Evolutionary conservation across 1,284 basidiomycete genomes (phyloP), one percentile per base, ranked within the genome.

Genomic region (Apiotrichum veenhuisii): DNA sequence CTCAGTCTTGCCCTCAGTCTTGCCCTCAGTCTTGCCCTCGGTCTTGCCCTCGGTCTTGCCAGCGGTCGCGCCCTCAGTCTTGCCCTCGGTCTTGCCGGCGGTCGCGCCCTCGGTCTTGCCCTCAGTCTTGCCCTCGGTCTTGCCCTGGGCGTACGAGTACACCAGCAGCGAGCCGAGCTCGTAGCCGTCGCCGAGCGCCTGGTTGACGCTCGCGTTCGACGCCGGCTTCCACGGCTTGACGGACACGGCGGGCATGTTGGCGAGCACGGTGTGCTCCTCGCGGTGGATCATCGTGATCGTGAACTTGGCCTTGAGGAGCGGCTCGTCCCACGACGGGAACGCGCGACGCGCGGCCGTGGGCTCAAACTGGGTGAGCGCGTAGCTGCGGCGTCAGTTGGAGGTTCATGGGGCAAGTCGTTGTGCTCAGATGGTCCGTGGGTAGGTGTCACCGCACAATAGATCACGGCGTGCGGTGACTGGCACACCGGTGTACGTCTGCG

Each of bases 241-340:
- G 23, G 83, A 85, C 51, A 80, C 70, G 9, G 81, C 83, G 44
- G 87, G 82, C 91, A 95, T 96, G 80, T 98, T 98, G 79, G 87
- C 69, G 42, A 80, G 77, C 67, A 86, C 84, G 0, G 87, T 88
- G 67, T 84, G 81, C n/a, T 79, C 80, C 18, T 72, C 72, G 60
- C 87, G 86, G 34, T 91, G 91, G 64, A 98, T 84, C 81, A 97
- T 82, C 17, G 87, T 87, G 66, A 97, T 80, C 33, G 56, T 81
- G 75, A 89, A 96, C 3, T 87, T 92, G 8, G 93, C 88, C 77
- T 98, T 98, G 69, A 96, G 82, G 23, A 85, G 82, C 25, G 95
- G 95, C 74, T 98, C 93, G 73, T 97, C 95, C 89, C 90, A 98
- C 64, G 79, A 72, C 55, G 90, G 90, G 76, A 91, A 89, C 12